Evolutionary conservation across 176 grass and related monocot species (phyloP).

Genomic region (Microstegium vimineum): DNA sequence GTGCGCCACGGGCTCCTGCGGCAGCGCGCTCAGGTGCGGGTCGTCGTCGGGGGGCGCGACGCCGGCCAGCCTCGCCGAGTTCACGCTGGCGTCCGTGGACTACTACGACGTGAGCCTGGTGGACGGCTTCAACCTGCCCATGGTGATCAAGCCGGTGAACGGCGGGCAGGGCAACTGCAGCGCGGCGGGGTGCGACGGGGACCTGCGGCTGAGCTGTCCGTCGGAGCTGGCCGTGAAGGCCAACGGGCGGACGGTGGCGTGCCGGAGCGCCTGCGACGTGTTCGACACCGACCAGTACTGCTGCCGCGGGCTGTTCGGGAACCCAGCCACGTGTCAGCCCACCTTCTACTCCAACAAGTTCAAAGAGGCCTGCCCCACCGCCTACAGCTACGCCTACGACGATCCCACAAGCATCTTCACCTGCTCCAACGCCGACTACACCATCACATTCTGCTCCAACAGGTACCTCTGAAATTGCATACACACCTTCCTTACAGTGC

Average conservation of each 20-base stretch:
- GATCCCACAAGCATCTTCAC: slow-evolving; percentile 77
- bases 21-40: slow-evolving; percentile 43
- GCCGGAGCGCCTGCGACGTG: slow-evolving; percentile 88
- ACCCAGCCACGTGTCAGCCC: slow-evolving; percentile 54
- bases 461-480: slow-evolving; percentile 2
- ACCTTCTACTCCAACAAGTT: slow-evolving; percentile 80
- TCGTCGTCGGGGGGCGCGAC: slow-evolving; percentile 48
- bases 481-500: background rate
- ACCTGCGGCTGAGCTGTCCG: slow-evolving; percentile 58
- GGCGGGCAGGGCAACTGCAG: slow-evolving; percentile 58
- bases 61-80: slow-evolving; percentile 77
- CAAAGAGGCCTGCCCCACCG: slow-evolving; percentile 62
- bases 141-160: slow-evolving; percentile 55
- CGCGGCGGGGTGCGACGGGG: slow-evolving; percentile 57
- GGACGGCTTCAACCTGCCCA: slow-evolving; percentile 90
- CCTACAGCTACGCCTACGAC: slow-evolving; percentile 94
- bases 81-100: slow-evolving; percentile 64
- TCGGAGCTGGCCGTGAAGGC: slow-evolving; percentile 59
- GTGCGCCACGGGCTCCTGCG: slow-evolving; percentile 68
- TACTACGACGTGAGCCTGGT: slow-evolving; percentile 98
- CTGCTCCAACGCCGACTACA: slow-evolving; percentile 59
- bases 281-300: slow-evolving; percentile 90
- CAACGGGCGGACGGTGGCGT: slow-evolving; percentile 55
- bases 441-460: slow-evolving; percentile 66
- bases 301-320: slow-evolving; percentile 58